A percentile compares a stretch with the other conserved stretches of the same genome.
Conservation (phyloP, 495 filamentous ascomycete genomes). For the Hypoxylon fuscum region DNA sequence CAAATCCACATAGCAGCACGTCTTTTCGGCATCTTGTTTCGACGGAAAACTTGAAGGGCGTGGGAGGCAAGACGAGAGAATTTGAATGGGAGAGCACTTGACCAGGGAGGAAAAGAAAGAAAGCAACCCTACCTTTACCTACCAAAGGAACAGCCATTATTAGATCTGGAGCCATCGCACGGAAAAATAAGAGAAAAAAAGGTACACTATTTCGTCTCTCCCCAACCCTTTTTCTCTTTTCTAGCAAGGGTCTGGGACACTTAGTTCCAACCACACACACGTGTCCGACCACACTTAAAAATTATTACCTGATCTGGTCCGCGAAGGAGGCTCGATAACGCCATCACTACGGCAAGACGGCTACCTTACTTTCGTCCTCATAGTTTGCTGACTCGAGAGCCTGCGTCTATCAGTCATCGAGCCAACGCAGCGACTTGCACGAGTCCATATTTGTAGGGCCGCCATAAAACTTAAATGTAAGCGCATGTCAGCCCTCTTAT, state of each 20-base stretch:
- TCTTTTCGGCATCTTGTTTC: slow-evolving; percentile 29
- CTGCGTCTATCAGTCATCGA: slow-evolving; percentile 6
- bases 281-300: slow-evolving; percentile 37
- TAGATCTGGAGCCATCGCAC: slow-evolving; percentile 15
- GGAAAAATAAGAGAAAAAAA: slow-evolving; percentile 11
- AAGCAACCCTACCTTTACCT: slow-evolving; percentile 3
- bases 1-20: slow-evolving; percentile 25
- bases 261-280: slow-evolving; percentile 33
- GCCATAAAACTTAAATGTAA: not conserved
- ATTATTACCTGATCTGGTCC: slow-evolving; percentile 20
- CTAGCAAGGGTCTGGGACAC: slow-evolving; percentile 16
- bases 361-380: too few species aligned
- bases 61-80: slow-evolving; percentile 23
- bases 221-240: not conserved
- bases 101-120: slow-evolving; percentile 1
- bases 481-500: not conserved
- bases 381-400: slow-evolving; percentile 15
- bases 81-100: not conserved
- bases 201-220: not conserved
- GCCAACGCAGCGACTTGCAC: not conserved
- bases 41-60: slow-evolving; percentile 14
- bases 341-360: not conserved
- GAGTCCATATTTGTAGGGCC: not conserved
- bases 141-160: slow-evolving; percentile 13
- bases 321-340: slow-evolving; percentile 25